Conservation (phyloP, 2,329 filamentous ascomycete species). For the Fusarium vanettenii region DNA sequence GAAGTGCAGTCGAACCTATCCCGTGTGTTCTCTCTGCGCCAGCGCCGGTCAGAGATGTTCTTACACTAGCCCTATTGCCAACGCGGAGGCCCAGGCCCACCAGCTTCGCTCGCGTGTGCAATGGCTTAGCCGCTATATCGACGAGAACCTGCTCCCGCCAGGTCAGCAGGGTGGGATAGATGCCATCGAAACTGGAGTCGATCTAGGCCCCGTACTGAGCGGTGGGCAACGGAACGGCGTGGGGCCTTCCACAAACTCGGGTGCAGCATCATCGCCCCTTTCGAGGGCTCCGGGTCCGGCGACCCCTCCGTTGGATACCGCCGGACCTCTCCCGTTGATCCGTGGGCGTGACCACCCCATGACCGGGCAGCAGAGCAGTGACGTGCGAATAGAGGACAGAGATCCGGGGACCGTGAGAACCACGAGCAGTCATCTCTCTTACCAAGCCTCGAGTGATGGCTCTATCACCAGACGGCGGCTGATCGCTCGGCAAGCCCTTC, state of each 20-base stretch:
- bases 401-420: conserved; percentile 37
- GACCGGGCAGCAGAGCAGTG: conserved; percentile 17
- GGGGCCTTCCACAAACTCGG: background rate
- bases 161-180: conserved; percentile 44
- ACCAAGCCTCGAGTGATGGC: conserved; percentile 35
- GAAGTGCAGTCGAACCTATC: conserved; percentile 57
- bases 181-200: conserved; percentile 51
- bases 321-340: conserved; percentile 1
- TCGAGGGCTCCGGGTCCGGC: conserved; percentile 20
- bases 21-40: conserved; percentile 53
- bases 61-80: conserved; percentile 46
- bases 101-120: conserved; percentile 54
- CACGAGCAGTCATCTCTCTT: conserved; percentile 36
- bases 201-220: conserved; percentile 36
- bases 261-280: conserved; percentile 22
- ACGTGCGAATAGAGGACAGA: conserved; percentile 28
- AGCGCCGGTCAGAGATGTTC: conserved; percentile 54
- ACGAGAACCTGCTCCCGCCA: conserved; percentile 44
- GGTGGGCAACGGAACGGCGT: conserved; percentile 1
- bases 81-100: conserved; percentile 48
- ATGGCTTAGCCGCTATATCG: conserved; percentile 54
- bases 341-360: conserved; percentile 19
- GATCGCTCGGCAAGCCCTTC: conserved; percentile 33
- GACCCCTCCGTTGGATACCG: conserved; percentile 31
- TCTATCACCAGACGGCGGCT: conserved; percentile 26